These are phyloP conservation scores for Aspergillus homomorphus DNA, from an alignment of 495 filamentous ascomycete genomes.

Conservation along the genomic window DNA sequence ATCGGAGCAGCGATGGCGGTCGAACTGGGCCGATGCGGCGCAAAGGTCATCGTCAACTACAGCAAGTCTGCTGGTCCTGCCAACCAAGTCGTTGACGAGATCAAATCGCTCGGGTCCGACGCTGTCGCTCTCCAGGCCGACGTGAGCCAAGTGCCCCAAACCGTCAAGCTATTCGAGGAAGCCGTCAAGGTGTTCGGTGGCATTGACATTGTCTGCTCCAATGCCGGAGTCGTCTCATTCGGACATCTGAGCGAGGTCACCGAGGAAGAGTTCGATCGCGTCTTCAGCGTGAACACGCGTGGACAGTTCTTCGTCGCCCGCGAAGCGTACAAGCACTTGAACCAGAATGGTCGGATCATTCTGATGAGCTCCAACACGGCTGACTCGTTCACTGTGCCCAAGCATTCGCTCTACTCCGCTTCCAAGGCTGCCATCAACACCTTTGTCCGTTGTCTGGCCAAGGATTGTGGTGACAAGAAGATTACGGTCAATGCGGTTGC, in stretches of 20 bases:
- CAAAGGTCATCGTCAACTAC: constrained; percentile 77
- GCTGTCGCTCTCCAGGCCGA: constrained; percentile 74
- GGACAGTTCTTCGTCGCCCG: constrained; percentile 84
- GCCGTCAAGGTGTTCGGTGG: constrained; percentile 64
- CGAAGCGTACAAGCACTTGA: constrained; percentile 66
- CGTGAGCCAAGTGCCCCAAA: constrained; percentile 63
- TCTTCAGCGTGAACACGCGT: constrained; percentile 73
- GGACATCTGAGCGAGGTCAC: constrained; percentile 61
- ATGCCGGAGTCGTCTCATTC: constrained; percentile 53
- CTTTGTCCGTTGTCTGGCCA: constrained; percentile 71
- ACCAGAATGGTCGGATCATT: constrained; percentile 63
- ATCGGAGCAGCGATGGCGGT: constrained; percentile 75
- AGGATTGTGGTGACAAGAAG: constrained; percentile 67
- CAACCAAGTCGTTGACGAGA: constrained; percentile 59
- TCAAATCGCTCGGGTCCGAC: constrained; percentile 56
- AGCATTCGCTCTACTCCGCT: constrained; percentile 74
- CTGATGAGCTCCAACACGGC: constrained; percentile 56
- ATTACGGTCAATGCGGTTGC: constrained; percentile 78
- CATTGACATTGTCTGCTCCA: constrained; percentile 68
- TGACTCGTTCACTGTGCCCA: constrained; percentile 54
- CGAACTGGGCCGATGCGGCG: constrained; percentile 70
- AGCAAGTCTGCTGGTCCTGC: constrained; percentile 59
- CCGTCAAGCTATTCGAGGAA: constrained; percentile 62
- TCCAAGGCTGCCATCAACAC: constrained; percentile 76
- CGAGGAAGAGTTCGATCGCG: constrained; percentile 65